A percentile compares a stretch with the other conserved stretches of the same genome.
Evolutionary conservation across 441 rosid species (phyloP).

Genomic region (Euphorbia schlechtendalii): DNA sequence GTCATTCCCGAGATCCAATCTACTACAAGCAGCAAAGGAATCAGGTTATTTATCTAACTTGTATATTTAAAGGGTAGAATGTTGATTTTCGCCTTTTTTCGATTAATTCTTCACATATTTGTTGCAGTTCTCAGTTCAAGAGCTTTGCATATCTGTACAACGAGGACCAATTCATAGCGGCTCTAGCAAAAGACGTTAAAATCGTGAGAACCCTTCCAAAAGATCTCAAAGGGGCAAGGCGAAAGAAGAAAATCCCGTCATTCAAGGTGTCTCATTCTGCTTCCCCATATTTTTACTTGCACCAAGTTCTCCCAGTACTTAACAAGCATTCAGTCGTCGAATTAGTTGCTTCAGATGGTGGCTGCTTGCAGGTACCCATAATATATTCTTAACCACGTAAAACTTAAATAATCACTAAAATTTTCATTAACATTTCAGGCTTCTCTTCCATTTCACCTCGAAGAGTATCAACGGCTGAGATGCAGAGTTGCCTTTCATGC

Average conservation of each 20-base stretch:
- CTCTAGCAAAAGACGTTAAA: constrained; percentile 61
- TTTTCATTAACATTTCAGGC: constrained; percentile 70
- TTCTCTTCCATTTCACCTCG: constrained; percentile 64
- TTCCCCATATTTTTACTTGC: constrained; percentile 81
- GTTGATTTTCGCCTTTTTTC: too few species aligned
- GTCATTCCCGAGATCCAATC: constrained; percentile 96
- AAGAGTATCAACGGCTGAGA: constrained; percentile 89
- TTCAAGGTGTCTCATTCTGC: constrained; percentile 68
- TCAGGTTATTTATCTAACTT: constrained; percentile 42
- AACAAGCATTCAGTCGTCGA: constrained; percentile 84
- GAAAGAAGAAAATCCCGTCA: constrained; percentile 78
- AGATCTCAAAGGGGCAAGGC: constrained; percentile 79
- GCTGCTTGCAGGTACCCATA: constrained; percentile 72
- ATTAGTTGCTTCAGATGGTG: constrained; percentile 79
- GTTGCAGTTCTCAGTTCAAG: constrained; percentile 88
- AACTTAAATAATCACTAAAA: too few species aligned
- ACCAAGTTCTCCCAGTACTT: constrained; percentile 76
- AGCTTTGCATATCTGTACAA: constrained; percentile 92
- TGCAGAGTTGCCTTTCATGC: constrained; percentile 93
- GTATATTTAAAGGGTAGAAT: too few species aligned
- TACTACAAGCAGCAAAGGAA: constrained; percentile 97
- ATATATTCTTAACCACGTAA: background rate
- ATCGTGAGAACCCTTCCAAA: constrained; percentile 89
- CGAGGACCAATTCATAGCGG: constrained; percentile 82
- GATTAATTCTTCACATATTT: constrained; percentile 19